Evolutionary conservation across 305 asterid species (phyloP), one percentile per base, ranked within the genome.

Genomic region (Ilex paraguariensis): DNA sequence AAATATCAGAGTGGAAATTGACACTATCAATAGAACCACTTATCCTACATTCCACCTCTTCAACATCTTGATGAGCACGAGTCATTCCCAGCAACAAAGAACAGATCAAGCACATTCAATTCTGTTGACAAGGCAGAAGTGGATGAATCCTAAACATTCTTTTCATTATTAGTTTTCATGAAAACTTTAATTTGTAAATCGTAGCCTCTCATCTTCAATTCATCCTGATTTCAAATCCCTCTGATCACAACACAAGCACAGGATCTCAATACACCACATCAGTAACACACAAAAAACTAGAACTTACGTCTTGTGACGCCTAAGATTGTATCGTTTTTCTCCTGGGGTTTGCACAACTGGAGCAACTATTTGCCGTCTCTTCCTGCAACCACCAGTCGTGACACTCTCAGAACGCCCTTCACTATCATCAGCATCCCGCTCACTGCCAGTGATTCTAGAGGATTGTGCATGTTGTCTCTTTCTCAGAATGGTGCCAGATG

Each of bases 361-460:
- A 58, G 80, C 61, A 64, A 64, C 74, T 11, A 67, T 75, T 66
- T 83, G 91, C 40, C 69, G 89, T 84, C 88, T 85, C 81, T 87
- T 92, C 90, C 86, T 70, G 70, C 77, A 86, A 36, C 89, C 81
- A 72, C 84, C 88, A 32, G 73, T 70, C 2, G 84, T 78, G 55
- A 81, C 82, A 58, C 95, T 89, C 68, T 69, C 96, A 42, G 97
- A 89, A 28, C 67, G 82, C 31, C 80, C 89, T 30, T 92, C 98
- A 66, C 90, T 92, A 45, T 80, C 84, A 70, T 84, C 81, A 48
- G 69, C 88, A 66, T 81, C 88, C 40, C 54, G 65, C 64, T 81
- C 95, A 63, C 76, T 78, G 57, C 65, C 84, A 12, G 77, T 74
- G 79, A 74, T 60, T 79, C 64, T 76, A 60, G 91, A 84, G 64